phyloP scores from a whole-genome alignment of 2,329 filamentous ascomycete genomes.

The Aspergillus nomiae region DNA sequence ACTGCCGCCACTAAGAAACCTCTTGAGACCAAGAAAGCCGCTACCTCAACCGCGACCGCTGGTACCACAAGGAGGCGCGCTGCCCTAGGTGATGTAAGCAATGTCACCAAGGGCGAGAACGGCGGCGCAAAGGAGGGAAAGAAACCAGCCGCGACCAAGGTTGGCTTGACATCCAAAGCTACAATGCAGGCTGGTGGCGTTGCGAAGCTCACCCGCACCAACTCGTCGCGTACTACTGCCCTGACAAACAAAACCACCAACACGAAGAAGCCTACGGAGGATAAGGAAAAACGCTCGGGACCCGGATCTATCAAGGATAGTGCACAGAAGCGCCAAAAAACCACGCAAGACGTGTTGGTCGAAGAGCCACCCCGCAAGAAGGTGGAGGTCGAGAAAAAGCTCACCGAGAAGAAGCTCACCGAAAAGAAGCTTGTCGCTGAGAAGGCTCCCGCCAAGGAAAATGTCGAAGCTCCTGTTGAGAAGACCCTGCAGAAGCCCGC shows the following conservation, averaged over 20 bases:
- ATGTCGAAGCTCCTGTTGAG: conserved; percentile 29
- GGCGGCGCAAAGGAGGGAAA: conserved; percentile 67
- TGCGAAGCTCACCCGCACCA: conserved; percentile 67
- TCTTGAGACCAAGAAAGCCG: conserved; percentile 70
- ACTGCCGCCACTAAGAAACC: conserved; percentile 66
- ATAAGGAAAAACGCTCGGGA: conserved; percentile 70
- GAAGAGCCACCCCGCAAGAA: conserved; percentile 72
- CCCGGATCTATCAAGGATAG: conserved; percentile 70
- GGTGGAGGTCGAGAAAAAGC: conserved; percentile 57
- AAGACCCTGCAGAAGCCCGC: conserved; percentile 44
- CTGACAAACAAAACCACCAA: conserved; percentile 65
- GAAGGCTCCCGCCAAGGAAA: conserved; percentile 35
- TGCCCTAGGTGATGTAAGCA: conserved; percentile 92
- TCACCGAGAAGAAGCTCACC: conserved; percentile 35
- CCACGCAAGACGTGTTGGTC: conserved; percentile 58
- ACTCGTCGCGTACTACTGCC: conserved; percentile 61
- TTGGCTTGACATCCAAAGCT: conserved; percentile 75
- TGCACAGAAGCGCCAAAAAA: conserved; percentile 63
- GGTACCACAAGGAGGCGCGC: conserved; percentile 71
- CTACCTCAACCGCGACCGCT: conserved; percentile 47
- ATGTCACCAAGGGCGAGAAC: conserved; percentile 72
- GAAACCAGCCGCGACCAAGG: conserved; percentile 67
- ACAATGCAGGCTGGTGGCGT: conserved; percentile 76
- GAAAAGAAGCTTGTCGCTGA: conserved; percentile 40
- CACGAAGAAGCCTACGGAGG: conserved; percentile 64